Conservation (phyloP, 441 rosid genomes). For the Erysimum pusillum region DNA sequence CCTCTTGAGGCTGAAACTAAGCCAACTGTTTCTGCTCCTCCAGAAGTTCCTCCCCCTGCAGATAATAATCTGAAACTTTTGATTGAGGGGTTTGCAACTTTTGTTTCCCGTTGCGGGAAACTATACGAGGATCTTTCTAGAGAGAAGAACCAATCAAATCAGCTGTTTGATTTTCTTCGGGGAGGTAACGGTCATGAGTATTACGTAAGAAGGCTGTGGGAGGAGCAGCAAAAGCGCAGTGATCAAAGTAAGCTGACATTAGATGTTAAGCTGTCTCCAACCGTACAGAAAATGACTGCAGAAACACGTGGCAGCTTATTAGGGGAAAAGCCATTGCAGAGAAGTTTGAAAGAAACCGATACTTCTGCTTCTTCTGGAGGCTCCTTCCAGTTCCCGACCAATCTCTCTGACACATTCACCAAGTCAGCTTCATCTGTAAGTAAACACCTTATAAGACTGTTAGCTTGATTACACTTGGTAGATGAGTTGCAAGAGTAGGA, state of each 20-base stretch:
- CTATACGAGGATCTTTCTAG: conserved; percentile 94
- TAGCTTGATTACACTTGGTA: conserved; percentile 19
- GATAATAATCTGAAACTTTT: conserved; percentile 77
- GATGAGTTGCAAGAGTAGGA: conserved; percentile 25
- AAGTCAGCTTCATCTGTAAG: conserved; percentile 78
- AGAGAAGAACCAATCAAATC: conserved; percentile 89
- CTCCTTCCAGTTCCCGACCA: conserved; percentile 63
- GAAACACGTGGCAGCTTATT: conserved; percentile 86
- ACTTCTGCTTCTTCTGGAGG: conserved; percentile 61
- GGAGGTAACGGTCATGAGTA: conserved; percentile 90
- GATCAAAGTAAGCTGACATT: conserved; percentile 62
- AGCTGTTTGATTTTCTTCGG: conserved; percentile 83
- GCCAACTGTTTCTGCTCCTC: conserved; percentile 65
- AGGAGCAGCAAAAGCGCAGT: conserved; percentile 73
- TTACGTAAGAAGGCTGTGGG: conserved; percentile 89
- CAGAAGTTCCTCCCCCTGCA: conserved; percentile 78
- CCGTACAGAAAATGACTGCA: conserved; percentile 75
- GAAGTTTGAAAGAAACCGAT: conserved; percentile 65
- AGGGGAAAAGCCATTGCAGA: conserved; percentile 92
- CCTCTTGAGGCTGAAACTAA: conserved; percentile 62
- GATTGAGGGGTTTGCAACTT: conserved; percentile 90
- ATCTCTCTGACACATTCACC: conserved; percentile 90
- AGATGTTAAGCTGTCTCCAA: conserved; percentile 63
- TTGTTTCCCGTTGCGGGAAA: conserved; percentile 94
- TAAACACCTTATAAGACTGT: conserved; percentile 28